Evolutionary conservation across 2,329 filamentous ascomycete genomes (phyloP).

Genomic region (Ceratocystis cacaofunesta): DNA sequence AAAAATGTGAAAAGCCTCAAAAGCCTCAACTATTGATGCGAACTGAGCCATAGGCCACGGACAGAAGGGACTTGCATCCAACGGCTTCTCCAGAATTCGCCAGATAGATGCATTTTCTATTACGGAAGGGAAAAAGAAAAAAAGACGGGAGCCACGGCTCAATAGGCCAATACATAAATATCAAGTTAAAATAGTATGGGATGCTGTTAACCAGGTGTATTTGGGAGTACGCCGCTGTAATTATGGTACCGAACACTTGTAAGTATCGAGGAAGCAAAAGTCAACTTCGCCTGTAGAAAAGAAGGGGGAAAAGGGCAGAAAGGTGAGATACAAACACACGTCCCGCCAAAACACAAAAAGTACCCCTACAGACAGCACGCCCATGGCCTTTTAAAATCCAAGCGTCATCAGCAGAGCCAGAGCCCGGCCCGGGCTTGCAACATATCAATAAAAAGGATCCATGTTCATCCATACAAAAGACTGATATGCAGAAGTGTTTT

Average conservation of each 20-base stretch:
- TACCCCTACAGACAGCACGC: not conserved
- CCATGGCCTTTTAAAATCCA: not conserved
- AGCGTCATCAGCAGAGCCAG: not conserved
- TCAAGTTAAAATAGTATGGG: too few relatives aligned
- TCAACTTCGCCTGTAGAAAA: not conserved
- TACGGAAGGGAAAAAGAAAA: not conserved
- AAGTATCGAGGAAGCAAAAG: not conserved
- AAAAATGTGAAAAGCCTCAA: not conserved
- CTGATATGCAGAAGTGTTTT: not conserved
- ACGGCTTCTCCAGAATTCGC: not conserved
- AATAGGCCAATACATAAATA: not conserved
- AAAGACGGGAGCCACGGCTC: not conserved
- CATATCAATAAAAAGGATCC: slow-evolving; percentile 2
- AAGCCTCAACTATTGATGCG: not conserved
- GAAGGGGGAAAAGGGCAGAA: not conserved
- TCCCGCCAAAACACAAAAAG: not conserved
- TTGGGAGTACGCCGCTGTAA: not conserved
- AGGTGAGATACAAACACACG: not conserved
- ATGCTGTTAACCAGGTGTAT: not conserved
- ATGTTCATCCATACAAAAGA: slow-evolving; percentile 3
- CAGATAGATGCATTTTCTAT: not conserved
- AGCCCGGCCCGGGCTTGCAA: not conserved
- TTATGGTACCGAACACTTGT: not conserved
- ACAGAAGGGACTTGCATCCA: not conserved
- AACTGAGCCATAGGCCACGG: not conserved